A percentile compares a stretch with the other conserved stretches of the same genome.
phyloP scores from a whole-genome alignment of 345 rosid species.

The Lumnitzera racemosa region DNA sequence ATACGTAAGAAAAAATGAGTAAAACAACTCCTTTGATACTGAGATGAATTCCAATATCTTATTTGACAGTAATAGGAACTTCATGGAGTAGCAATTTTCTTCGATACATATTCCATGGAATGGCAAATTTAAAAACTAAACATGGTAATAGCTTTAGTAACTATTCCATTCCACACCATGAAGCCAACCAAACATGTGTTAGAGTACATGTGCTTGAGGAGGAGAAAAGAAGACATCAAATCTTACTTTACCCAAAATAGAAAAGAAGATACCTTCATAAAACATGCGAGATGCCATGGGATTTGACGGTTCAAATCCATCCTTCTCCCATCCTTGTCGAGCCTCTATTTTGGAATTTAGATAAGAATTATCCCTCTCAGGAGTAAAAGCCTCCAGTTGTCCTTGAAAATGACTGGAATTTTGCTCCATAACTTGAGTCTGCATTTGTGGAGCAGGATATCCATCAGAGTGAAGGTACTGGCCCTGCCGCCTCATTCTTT shows the following conservation, averaged over 20 bases:
- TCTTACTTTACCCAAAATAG: background rate
- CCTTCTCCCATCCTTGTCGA: slow-evolving; percentile 78
- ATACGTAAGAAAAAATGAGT: too few relatives aligned
- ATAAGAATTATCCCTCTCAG: slow-evolving; percentile 64
- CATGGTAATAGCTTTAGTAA: too few relatives aligned
- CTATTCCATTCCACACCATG: too few relatives aligned
- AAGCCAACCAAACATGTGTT: background rate
- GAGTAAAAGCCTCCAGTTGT: slow-evolving; percentile 85
- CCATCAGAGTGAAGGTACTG: slow-evolving; percentile 48
- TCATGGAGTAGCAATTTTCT: too few relatives aligned
- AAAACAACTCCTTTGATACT: too few relatives aligned
- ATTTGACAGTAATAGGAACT: too few relatives aligned
- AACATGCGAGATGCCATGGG: slow-evolving; percentile 38
- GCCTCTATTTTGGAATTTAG: slow-evolving; percentile 41
- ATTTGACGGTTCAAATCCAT: slow-evolving; percentile 53
- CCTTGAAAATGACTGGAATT: slow-evolving; percentile 55
- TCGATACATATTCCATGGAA: too few relatives aligned
- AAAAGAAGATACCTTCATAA: slow-evolving; percentile 44
- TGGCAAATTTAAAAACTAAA: too few relatives aligned
- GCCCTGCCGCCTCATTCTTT: slow-evolving; percentile 58
- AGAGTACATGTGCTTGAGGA: background rate
- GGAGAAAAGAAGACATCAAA: too few relatives aligned
- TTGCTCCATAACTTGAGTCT: slow-evolving; percentile 42
- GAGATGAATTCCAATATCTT: too few relatives aligned
- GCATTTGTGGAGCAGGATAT: slow-evolving; percentile 54